A percentile compares a stretch with the other conserved stretches of the same genome.
Conservation (phyloP, 202 grass and related monocot genomes). For the Schoenoplectus tabernaemontani region DNA sequence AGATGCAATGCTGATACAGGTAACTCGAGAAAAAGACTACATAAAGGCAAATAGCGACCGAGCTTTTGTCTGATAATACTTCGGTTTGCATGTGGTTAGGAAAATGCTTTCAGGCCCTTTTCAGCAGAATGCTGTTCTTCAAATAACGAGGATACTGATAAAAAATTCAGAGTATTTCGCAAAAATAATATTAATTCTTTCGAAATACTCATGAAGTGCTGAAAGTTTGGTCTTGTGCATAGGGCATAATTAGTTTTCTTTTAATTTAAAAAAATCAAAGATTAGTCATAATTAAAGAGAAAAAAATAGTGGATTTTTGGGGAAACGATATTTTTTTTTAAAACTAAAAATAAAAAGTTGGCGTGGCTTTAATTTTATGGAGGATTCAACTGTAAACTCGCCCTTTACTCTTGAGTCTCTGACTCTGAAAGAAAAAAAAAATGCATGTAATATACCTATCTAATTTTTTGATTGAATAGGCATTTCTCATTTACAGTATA, state of each 20-base stretch:
- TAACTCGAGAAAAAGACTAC: background rate
- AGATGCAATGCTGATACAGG: background rate
- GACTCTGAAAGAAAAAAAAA: no score
- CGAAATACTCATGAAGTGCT: no score
- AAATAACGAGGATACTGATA: background rate
- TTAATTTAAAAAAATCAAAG: no score
- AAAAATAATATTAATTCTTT: no score
- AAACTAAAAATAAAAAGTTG: background rate
- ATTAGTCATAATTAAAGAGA: no score
- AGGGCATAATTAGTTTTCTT: no score
- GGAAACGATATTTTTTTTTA: background rate
- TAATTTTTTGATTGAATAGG: no score
- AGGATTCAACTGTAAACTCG: background rate
- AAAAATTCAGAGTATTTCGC: no score
- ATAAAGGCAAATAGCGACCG: background rate
- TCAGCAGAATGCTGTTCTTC: background rate
- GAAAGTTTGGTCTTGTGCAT: no score
- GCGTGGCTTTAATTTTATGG: background rate
- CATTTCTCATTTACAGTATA: background rate
- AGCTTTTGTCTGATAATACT: background rate
- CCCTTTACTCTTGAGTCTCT: no score
- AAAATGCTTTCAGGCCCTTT: background rate
- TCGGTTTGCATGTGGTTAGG: conserved; percentile 2
- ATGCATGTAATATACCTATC: no score
- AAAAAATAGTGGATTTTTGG: no score